Conservation (phyloP, 495 filamentous ascomycete genomes). For the Platismatia glauca region DNA sequence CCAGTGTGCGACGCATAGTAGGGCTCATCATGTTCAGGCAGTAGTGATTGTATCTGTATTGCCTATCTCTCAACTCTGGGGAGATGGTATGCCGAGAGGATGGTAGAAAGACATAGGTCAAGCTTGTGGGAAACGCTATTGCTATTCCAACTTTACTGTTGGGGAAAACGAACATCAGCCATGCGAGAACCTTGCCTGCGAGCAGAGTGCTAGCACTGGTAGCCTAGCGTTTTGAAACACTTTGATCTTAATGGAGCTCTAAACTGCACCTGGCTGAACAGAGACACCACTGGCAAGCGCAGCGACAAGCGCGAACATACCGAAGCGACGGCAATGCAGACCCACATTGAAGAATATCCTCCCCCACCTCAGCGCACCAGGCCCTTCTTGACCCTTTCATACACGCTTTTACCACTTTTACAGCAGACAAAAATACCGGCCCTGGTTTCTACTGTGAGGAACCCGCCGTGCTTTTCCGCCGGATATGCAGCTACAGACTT, state of each 20-base stretch:
- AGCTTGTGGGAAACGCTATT: background rate
- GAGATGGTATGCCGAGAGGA: background rate
- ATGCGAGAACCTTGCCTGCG: background rate
- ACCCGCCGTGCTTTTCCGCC: background rate
- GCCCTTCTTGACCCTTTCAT: background rate
- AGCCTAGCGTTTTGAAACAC: too few species aligned
- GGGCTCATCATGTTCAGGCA: background rate
- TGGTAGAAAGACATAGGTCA: conserved; percentile 5
- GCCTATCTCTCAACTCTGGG: background rate
- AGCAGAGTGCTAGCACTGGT: too few species aligned
- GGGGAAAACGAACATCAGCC: background rate
- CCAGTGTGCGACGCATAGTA: too few species aligned
- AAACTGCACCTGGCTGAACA: conserved; percentile 9
- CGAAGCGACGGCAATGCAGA: background rate
- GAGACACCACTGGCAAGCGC: background rate
- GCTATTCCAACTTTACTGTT: background rate
- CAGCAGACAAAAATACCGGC: background rate
- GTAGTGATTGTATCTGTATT: conserved; percentile 1
- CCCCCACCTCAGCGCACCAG: background rate
- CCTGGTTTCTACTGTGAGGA: background rate
- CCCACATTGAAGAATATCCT: background rate
- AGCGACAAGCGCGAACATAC: background rate
- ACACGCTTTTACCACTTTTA: background rate
- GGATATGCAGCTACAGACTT: background rate
- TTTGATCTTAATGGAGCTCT: too few species aligned